A percentile compares a stretch with the other conserved stretches of the same genome.
Evolutionary conservation across 345 rosid species (phyloP).

Genomic region (Populus nigra): DNA sequence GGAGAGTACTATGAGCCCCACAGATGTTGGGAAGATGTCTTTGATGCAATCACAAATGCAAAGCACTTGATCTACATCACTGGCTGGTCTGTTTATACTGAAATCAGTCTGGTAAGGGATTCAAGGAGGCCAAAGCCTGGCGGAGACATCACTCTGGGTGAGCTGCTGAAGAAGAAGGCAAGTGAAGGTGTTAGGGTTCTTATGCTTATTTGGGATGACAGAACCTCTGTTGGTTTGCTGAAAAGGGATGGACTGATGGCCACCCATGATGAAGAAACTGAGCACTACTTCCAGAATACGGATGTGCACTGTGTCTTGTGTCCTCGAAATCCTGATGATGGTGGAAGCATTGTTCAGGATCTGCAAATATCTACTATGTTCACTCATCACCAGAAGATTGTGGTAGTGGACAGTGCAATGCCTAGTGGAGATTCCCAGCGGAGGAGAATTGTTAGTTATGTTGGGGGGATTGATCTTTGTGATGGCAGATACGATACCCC

Average conservation of each 20-base stretch:
- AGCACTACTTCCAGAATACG: slow-evolving; percentile 51
- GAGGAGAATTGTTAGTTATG: slow-evolving; percentile 89
- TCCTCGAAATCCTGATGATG: slow-evolving; percentile 96
- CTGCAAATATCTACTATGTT: slow-evolving; percentile 89
- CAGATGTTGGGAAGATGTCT: slow-evolving; percentile 96
- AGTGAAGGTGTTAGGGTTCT: slow-evolving; percentile 89
- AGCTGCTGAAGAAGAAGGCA: slow-evolving; percentile 84
- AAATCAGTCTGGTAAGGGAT: slow-evolving; percentile 78
- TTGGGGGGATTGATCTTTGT: slow-evolving; percentile 97
- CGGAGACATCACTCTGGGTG: slow-evolving; percentile 77
- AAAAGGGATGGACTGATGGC: slow-evolving; percentile 94
- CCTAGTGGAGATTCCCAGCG: slow-evolving; percentile 56
- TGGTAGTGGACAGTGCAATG: slow-evolving; percentile 78
- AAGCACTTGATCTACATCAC: slow-evolving; percentile 89
- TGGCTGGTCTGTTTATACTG: slow-evolving; percentile 98
- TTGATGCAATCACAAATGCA: slow-evolving; percentile 83
- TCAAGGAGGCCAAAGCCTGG: slow-evolving; percentile 93
- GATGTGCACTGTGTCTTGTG: slow-evolving; percentile 88
- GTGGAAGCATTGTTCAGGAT: slow-evolving; percentile 90
- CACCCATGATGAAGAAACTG: slow-evolving; percentile 97
- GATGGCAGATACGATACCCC: slow-evolving; percentile 95
- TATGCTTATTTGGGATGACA: slow-evolving; percentile 96
- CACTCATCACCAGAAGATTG: slow-evolving; percentile 98
- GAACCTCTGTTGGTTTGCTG: slow-evolving; percentile 85
- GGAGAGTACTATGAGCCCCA: slow-evolving; percentile 79